Conservation (phyloP, 164 flowering plant species). For the Aristolochia fimbriata region DNA sequence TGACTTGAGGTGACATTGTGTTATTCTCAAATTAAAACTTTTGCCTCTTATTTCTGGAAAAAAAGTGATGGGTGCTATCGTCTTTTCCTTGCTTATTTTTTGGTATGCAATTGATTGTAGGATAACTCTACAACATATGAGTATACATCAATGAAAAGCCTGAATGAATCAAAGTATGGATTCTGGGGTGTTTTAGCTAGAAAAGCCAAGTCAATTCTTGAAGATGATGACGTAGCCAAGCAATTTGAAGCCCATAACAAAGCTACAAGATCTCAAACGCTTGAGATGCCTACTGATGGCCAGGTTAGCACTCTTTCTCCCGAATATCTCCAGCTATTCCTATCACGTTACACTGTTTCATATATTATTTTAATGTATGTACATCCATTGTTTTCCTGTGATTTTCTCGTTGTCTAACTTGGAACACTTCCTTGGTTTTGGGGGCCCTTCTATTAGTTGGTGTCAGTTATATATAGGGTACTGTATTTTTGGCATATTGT, state of each 20-base stretch:
- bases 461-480: no score
- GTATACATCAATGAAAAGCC: constrained; percentile 35
- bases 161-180: constrained; percentile 49
- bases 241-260: constrained; percentile 24
- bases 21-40: neutral
- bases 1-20: no score
- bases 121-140: constrained; percentile 34
- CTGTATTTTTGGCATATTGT: no score
- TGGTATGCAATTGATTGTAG: constrained; percentile 21
- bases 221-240: constrained; percentile 42
- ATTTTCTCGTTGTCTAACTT: no score
- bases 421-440: no score
- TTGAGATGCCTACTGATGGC: constrained; percentile 19
- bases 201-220: constrained; percentile 85
- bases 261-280: constrained; percentile 15
- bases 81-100: constrained; percentile 2
- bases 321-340: neutral
- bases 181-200: constrained; percentile 86
- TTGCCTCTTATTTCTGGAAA: neutral
- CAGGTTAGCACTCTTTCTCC: constrained; percentile 29
- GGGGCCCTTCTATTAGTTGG: no score
- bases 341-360: neutral
- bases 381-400: no score
- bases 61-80: neutral
- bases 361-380: neutral